phyloP scores from a whole-genome alignment of 2,329 filamentous ascomycete species.

The Fusarium transvaalense region DNA sequence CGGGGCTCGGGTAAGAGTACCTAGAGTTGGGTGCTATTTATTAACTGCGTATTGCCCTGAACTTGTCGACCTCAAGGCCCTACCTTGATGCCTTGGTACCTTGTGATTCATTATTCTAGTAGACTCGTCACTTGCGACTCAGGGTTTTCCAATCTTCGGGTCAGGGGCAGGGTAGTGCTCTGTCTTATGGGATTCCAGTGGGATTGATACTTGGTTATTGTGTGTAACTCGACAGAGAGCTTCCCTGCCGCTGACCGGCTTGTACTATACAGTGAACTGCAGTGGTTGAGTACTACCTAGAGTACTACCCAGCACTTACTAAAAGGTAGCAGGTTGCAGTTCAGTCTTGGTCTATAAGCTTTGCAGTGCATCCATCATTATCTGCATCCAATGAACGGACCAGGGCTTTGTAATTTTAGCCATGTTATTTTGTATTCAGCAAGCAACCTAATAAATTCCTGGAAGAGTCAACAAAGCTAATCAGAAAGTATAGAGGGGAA shows the following conservation, averaged over 20 bases:
- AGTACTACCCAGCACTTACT: no score
- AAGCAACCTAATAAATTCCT: constrained; percentile 3
- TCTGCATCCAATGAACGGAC: constrained; percentile 2
- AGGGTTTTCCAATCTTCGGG: constrained; percentile 14
- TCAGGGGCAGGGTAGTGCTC: constrained; percentile 16
- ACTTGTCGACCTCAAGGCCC: constrained; percentile 18
- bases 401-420: not conserved
- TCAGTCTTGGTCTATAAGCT: constrained; percentile 4
- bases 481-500: not conserved
- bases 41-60: constrained; percentile 25
- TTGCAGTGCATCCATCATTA: not conserved
- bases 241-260: constrained; percentile 2
- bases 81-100: not conserved
- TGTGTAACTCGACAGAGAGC: not conserved
- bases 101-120: not conserved
- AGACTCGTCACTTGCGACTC: constrained; percentile 1
- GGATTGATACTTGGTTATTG: not conserved
- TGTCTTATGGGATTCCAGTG: not conserved
- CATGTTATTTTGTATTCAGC: not conserved
- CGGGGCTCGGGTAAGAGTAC: constrained; percentile 10
- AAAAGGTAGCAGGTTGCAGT: not conserved
- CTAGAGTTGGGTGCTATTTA: not conserved
- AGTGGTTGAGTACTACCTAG: not conserved
- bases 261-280: not conserved
- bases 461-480: not conserved